phyloP scores from a whole-genome alignment of 192 early-diverging fungal species.

The Coemansia sp. region DNA sequence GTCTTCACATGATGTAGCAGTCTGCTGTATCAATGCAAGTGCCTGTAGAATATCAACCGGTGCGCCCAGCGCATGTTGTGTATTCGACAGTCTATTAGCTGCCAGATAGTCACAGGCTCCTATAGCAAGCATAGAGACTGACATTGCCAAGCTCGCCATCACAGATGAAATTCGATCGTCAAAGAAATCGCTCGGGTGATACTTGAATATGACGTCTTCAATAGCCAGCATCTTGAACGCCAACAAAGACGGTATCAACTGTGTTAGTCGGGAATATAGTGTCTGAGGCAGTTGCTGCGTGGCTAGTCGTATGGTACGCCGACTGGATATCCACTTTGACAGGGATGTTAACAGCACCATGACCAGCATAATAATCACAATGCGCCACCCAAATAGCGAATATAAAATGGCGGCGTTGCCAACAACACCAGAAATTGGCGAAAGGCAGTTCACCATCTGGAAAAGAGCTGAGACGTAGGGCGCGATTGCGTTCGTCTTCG shows the following conservation, averaged over 20 bases:
- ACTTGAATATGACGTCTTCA: slow-evolving; percentile 18
- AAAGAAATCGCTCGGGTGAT: slow-evolving; percentile 14
- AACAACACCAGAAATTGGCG: slow-evolving; percentile 7
- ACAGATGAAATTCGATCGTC: slow-evolving; percentile 14
- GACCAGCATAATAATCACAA: neutral
- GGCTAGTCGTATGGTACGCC: slow-evolving; percentile 5
- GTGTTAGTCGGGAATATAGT: slow-evolving; percentile 17
- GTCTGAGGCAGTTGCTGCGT: slow-evolving; percentile 3
- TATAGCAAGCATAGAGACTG: slow-evolving; percentile 10
- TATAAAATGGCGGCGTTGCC: slow-evolving; percentile 19
- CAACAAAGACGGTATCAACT: slow-evolving; percentile 19
- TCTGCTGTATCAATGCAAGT: slow-evolving; percentile 8
- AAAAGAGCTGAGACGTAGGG: slow-evolving; percentile 18
- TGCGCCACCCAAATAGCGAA: slow-evolving; percentile 20
- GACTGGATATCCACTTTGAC: slow-evolving; percentile 19
- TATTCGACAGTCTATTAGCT: neutral
- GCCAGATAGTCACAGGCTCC: slow-evolving; percentile 16
- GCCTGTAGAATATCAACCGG: slow-evolving; percentile 4
- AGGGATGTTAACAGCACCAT: slow-evolving; percentile 7
- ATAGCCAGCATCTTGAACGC: slow-evolving; percentile 30
- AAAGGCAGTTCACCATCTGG: neutral
- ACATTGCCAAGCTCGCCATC: slow-evolving; percentile 7
- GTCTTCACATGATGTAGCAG: slow-evolving; percentile 9
- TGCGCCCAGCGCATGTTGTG: neutral
- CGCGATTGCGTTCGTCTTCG: slow-evolving; percentile 1